Percentiles rank a stretch among this genome's conserved stretches.
Evolutionary conservation across 2,329 filamentous ascomycete species (phyloP).

Genomic region (Penicillium sp.): DNA sequence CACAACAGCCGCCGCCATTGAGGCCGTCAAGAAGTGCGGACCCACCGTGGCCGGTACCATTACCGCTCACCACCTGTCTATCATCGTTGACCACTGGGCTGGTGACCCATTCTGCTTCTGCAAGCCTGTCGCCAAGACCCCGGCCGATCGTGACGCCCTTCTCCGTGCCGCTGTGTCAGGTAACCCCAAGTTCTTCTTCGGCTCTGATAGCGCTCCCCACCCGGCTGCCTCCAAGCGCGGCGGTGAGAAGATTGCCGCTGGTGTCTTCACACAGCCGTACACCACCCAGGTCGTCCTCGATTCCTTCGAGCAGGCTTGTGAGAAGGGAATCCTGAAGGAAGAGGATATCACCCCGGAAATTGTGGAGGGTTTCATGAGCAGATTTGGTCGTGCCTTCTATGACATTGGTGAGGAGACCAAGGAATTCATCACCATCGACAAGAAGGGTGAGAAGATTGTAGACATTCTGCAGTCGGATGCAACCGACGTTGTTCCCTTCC

Average conservation of each 20-base stretch:
- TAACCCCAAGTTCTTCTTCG: slow-evolving; percentile 66
- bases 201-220: slow-evolving; percentile 71
- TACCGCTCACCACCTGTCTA: slow-evolving; percentile 80
- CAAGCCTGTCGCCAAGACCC: slow-evolving; percentile 72
- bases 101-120: slow-evolving; percentile 76
- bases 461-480: slow-evolving; percentile 57
- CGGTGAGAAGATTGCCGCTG: slow-evolving; percentile 53
- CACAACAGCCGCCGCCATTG: slow-evolving; percentile 77
- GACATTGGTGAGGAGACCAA: slow-evolving; percentile 49
- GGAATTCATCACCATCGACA: slow-evolving; percentile 58
- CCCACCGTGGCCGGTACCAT: slow-evolving; percentile 69
- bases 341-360: slow-evolving; percentile 56
- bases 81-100: slow-evolving; percentile 76
- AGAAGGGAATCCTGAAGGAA: slow-evolving; percentile 54
- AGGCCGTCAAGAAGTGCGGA: slow-evolving; percentile 74
- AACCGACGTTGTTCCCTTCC: slow-evolving; percentile 66
- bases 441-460: slow-evolving; percentile 55
- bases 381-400: slow-evolving; percentile 61
- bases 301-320: slow-evolving; percentile 57
- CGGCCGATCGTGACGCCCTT: slow-evolving; percentile 70
- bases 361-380: slow-evolving; percentile 59
- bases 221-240: slow-evolving; percentile 57
- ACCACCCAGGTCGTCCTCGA: slow-evolving; percentile 60
- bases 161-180: slow-evolving; percentile 60
- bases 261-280: slow-evolving; percentile 64